Evolutionary conservation across 768 basidiomycete genomes (phyloP), one percentile per base, ranked within the genome.

Genomic region (Naganishia antarctica): DNA sequence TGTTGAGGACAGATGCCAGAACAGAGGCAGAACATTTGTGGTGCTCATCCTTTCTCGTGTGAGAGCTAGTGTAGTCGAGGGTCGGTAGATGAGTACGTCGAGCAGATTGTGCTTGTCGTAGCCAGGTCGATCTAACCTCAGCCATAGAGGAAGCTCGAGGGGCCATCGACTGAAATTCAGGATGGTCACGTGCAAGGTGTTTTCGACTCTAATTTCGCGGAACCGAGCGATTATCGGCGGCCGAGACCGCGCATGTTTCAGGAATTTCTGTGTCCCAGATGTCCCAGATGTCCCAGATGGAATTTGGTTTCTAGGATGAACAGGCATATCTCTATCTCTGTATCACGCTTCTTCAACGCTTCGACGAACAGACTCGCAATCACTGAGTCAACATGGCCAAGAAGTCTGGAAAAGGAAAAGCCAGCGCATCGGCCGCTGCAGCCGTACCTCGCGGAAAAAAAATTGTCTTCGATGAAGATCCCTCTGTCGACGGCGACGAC

Each of bases 1-100:
- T 1, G 84, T 80, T 2, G 89, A 90, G 16, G 92, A 93, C 60
- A 97, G 81, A 76, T 91, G 82, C 92, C 92, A 96, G 82, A 92
- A 97, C 34, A 96, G 83, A 15, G 90, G 88, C 61, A 97, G 84
- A 34, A 91, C 93, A 53, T 91, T 91, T 40, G 88, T 84, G 85
- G 91, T 21, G 23, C 53, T 57, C 53, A 57, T 57, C 53, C 34
- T 57, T 34, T 57, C n/a, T n/a, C 12, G 34, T 40, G 26, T 40
- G 23, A 12, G 37, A 57, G 32, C 53, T 40, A n/a, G n/a, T n/a
- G n/a, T n/a, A n/a, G n/a, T n/a, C n/a, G n/a, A n/a, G n/a, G n/a
- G n/a, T n/a, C n/a, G n/a, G n/a, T n/a, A n/a, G n/a, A n/a, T n/a
- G n/a, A n/a, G n/a, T n/a, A n/a, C n/a, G n/a, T n/a, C n/a, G n/a